A percentile compares a stretch with the other conserved stretches of the same genome.
Evolutionary conservation across 805 yeast species (phyloP).

Genomic region (Nadsonia fulvescens): DNA sequence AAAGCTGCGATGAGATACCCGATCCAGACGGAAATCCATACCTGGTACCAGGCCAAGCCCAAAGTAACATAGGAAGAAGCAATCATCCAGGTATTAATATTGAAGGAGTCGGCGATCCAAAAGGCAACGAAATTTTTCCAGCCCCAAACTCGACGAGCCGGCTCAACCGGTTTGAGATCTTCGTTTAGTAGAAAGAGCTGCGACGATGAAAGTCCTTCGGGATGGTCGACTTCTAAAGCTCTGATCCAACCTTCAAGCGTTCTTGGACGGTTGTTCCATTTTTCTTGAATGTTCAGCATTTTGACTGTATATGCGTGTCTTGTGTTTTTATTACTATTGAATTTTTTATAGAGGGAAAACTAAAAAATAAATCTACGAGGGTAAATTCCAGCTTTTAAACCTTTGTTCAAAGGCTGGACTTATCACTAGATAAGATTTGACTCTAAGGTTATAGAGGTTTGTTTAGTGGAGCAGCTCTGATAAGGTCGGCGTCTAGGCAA

Average conservation of each 20-base stretch:
- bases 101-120: slow-evolving; percentile 84
- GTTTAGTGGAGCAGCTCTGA: too few relatives aligned
- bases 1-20: slow-evolving; percentile 58
- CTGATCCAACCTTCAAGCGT: slow-evolving; percentile 14
- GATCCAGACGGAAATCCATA: slow-evolving; percentile 77
- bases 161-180: slow-evolving; percentile 69
- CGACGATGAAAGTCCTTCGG: slow-evolving; percentile 28
- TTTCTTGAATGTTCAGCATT: too few relatives aligned
- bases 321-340: too few relatives aligned
- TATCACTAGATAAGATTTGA: too few relatives aligned
- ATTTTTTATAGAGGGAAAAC: too few relatives aligned
- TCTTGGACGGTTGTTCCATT: too few relatives aligned
- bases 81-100: slow-evolving; percentile 80
- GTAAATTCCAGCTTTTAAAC: too few relatives aligned
- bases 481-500: too few relatives aligned
- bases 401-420: too few relatives aligned
- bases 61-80: slow-evolving; percentile 70
- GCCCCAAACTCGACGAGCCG: slow-evolving; percentile 59
- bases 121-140: slow-evolving; percentile 68
- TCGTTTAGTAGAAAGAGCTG: slow-evolving; percentile 55
- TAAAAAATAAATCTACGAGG: too few relatives aligned
- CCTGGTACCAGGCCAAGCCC: slow-evolving; percentile 81
- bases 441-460: too few relatives aligned
- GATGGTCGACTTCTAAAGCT: slow-evolving; percentile 15
- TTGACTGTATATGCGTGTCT: too few relatives aligned